Percentiles rank a stretch among this genome's conserved stretches.
Evolutionary conservation across 305 asterid species (phyloP).

Genomic region (Euphrasia arctica): DNA sequence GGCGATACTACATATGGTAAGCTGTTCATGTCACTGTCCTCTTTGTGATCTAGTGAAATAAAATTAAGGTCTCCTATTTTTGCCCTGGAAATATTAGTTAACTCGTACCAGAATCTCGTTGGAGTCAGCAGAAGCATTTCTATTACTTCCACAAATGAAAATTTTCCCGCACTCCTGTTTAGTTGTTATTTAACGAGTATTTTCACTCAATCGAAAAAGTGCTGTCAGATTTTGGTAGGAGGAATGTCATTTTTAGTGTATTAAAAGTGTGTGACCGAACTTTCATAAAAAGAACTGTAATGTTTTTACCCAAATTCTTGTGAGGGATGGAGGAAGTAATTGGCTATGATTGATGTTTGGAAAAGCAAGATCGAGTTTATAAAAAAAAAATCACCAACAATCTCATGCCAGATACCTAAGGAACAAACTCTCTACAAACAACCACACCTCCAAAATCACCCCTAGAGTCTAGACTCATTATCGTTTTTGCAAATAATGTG

Average conservation of each 20-base stretch:
- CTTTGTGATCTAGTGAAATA: not conserved
- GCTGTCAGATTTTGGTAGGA: no score
- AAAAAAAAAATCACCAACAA: no score
- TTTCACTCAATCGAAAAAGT: no score
- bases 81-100: not conserved
- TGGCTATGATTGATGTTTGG: not conserved
- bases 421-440: not conserved
- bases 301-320: no score
- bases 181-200: no score
- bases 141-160: no score
- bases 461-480: not conserved
- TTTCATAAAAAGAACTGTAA: no score
- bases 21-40: slow-evolving; percentile 18
- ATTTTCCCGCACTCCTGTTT: no score
- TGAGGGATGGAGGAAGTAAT: no score
- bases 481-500: not conserved
- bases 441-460: not conserved
- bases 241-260: no score
- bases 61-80: not conserved
- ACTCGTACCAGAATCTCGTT: not conserved
- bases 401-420: not conserved
- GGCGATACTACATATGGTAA: slow-evolving; percentile 75
- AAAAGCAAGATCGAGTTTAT: not conserved
- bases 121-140: no score
- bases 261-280: no score